Base-by-base conservation (phyloP, 768 basidiomycete species). In the Amanita rimosa region DNA sequence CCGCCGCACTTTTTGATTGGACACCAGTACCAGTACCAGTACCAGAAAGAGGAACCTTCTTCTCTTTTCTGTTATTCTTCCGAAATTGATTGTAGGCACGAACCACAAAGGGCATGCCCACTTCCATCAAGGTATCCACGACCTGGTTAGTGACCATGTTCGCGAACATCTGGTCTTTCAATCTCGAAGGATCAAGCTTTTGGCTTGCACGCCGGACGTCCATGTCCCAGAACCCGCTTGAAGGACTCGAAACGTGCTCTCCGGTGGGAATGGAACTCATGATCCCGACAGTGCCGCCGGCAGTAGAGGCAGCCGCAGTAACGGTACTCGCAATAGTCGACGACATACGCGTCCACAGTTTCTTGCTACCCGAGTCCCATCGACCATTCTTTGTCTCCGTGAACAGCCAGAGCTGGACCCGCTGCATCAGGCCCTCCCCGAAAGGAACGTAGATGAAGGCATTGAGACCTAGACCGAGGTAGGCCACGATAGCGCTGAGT, bases 371-470 rank as follows among this genome's bases (percentile, higher is more conserved):
- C 51, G 47, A 11, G 53, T 54, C 3, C 50, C 52, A 11, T 64
- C 64, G 3, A 63, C 55, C 31, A 17, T 36, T 42, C 14, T 22
- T 16, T 6, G 29, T 22, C 34, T 40, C 35, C 7, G 0, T 31
- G 53, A 73, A 72, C 11, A 76, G 56, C 64, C 65, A 66, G 6
- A 64, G 59, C 54, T 75, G 75, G 7, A 74, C 65, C 44, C 70
- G 60, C 6, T 72, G 67, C 86, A 93, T 91, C 53, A 91, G 79
- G 45, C 76, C 75, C 60, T 85, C 85, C 24, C 93, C 93, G 54
- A 94, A 96, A 0, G 93, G 93, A 3, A 95, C 88, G 61, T 98
- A 99, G 44, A 96, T 78, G 59, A 93, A 97, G 13, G 94, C 92
- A n/a, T 85, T 90, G 13, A 98, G 78, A 5, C 78, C 81, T n/a